Base-by-base conservation (phyloP, 495 filamentous ascomycete genomes). In the Friedmanniomyces endolithicus region DNA sequence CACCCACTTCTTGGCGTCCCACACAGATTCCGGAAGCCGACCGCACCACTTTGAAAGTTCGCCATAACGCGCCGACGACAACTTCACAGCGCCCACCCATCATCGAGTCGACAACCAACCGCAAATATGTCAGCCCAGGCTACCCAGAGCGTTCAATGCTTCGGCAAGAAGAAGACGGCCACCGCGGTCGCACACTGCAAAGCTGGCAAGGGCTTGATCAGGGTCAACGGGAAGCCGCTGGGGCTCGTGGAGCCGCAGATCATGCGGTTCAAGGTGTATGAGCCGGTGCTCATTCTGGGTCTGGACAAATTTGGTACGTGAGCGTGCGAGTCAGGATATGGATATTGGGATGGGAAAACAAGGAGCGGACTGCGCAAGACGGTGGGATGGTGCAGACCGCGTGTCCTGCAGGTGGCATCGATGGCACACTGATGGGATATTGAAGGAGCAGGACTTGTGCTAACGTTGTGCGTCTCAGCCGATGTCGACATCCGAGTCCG, bases 241-340 rank as follows among this genome's bases (percentile, higher is more conserved):
- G 79, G 78, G 64, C 87, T 97, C 65, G 86, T 94, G 64, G 84
- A 95, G 77, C 88, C 92, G 62, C 87, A 95, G 77, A 84, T 95
- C 73, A 86, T 98, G 68, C 85, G 92, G 70, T 95, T 94, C 81
- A 98, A 97, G 82, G 87, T 90, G 72, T 98, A 96, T 84, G 92
- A 98, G 76, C 92, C 92, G 64, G 75, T 98, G 76, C 84, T 98
- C 64, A 85, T 97, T 71, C 79, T 96, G 68, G 92, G 92, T 63
- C 78, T 86, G 67, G 90, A 97, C 72, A 97, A 96, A 75, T 97
- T 96, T 79, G 82, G 70, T 71, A 63, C 47, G 65, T 50, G 14
- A 45, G 23, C 1, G 31, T 34, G 25, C 1, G n/a, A 14, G 8
- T 53, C 3, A 31, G 27, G 4, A 37, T 17, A 29, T 22, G 2